Base-by-base conservation (phyloP, 495 filamentous ascomycete species). In the Aspergillus incahuasiensis region DNA sequence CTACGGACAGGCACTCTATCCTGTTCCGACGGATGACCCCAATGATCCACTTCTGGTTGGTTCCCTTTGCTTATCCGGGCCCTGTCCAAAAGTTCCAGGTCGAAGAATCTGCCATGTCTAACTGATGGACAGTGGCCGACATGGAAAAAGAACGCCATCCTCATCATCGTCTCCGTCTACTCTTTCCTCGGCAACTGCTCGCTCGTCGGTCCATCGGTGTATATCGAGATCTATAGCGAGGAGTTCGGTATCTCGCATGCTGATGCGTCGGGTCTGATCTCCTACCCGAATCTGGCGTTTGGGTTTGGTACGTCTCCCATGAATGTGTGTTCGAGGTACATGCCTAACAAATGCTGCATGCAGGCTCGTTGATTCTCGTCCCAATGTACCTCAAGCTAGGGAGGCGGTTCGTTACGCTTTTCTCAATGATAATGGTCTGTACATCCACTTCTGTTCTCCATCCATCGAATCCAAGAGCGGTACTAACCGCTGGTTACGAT, bases 211-310 rank as follows among this genome's bases (percentile, higher is more conserved):
- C 82, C 82, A 0, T 76, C 81, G 0, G 81, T 83, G 0, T 86
- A 86, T 62, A 83, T 85, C 55, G 71, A 70, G 1, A 69, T 85
- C 19, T 85, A 76, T 59, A 68, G 79, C 9, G 67, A 79, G 40
- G 78, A 81, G 57, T 86, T 84, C 60, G 63, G 60, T 2, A 75
- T 84, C 46, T 65, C 76, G 0, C 67, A 74, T 2, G 75, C 72
- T 5, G 68, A 62, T 18, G 81, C 83, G 0, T 82, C 79, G 4
- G 78, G 80, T 12, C 60, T 86, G 39, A 68, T 86, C 54, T 82
- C 76, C 13, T 86, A 86, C 63, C 77, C 83, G 0, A 86, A 85
- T 60, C 70, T 86, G 32, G 81, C 79, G 7, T 86, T 82, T 67
- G 83, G 83, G 0, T 81, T 85, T 56, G 81, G 82, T 75, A 54